Evolutionary conservation across 306 rosid genomes (phyloP), one percentile per base, ranked within the genome.

Genomic region (Dicorynia guianensis): DNA sequence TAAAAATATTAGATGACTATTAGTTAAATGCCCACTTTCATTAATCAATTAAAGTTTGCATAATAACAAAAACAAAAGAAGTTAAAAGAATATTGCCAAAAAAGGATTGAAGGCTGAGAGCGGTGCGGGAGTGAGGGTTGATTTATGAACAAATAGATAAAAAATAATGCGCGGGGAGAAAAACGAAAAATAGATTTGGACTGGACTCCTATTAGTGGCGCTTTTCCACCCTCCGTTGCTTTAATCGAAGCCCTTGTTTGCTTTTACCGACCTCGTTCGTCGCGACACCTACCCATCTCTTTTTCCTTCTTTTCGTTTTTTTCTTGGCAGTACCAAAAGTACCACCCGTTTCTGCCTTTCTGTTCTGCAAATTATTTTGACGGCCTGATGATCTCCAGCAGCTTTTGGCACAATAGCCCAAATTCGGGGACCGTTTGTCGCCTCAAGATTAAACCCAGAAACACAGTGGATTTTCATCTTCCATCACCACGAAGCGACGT

Each of bases 201-300:
- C 71, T 15, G 46, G 6, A 44, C 39, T 35, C 80, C 49, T 5
- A 17, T 63, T 33, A 67, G 76, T 70, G 86, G 73, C 56, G 14
- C 47, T 42, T 71, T 25, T 39, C 38, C 34, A 33, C 49, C 63
- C 20, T 55, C 76, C 75, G 56, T 81, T 66, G 76, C 89, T 85
- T 81, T 49, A 65, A 76, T 79, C 84, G 80, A 76, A 72, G 89
- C 67, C 80, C 42, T 25, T 25, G 1, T 9, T 12, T 72, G 8
- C 81, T 81, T 85, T 85, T 72, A 83, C 87, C 80, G 76, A 78
- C 87, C 87, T 67, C 81, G 79, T 77, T 72, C 14, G 58, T 63
- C 20, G 66, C 49, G 55, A 15, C 58, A 73, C 83, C 74, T 25
- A 55, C 63, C 67, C 49, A 40, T 1, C 30, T 25, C 30, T 1